Evolutionary conservation across 2,329 filamentous ascomycete species (phyloP), one percentile per base, ranked within the genome.

Genomic region (Aspergillus unguis): DNA sequence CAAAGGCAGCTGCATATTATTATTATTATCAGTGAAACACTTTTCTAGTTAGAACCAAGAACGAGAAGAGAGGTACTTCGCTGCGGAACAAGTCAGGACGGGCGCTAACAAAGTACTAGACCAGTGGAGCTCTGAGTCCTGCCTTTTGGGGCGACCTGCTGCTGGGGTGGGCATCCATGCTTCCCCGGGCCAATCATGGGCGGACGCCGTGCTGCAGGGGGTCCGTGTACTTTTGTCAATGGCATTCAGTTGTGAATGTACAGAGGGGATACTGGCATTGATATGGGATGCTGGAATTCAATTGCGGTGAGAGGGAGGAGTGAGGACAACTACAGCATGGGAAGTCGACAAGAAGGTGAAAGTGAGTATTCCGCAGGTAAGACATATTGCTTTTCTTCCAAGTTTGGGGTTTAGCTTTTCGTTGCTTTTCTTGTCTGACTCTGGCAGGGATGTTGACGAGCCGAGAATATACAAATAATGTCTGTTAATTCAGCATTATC

Each of bases 121-220:
- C 9, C 4, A n/a, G 7, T 6, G 36, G 36, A 23, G 36, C n/a
- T 5, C 36, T 23, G 6, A 38, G 57, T 62, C 9, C 57, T 69
- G 55, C 67, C 66, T 55, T 66, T 67, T 69, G 53, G 60, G 65
- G 66, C 67, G 65, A 66, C 59, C 29, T 63, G 64, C 61, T 64
- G 66, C 54, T 60, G 53, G 62, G 57, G 53, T 58, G 55, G 62
- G 60, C 59, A 52, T 57, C 64, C 66, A 58, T 65, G 61, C 57
- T 67, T 66, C 67, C 67, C 64, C 67, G 65, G 53, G 36, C 66
- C 63, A 69, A 70, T 70, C 59, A 67, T 43, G 32, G 17, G 17
- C 17, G 17, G 17, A 17, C 48, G 6, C 7, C 23, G 3, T 3
- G 6, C 10, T 23, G 27, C 29, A 28, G 49, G 17, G 36, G 49